phyloP scores from a whole-genome alignment of 768 basidiomycete genomes.

The Cystoderma amianthinum region DNA sequence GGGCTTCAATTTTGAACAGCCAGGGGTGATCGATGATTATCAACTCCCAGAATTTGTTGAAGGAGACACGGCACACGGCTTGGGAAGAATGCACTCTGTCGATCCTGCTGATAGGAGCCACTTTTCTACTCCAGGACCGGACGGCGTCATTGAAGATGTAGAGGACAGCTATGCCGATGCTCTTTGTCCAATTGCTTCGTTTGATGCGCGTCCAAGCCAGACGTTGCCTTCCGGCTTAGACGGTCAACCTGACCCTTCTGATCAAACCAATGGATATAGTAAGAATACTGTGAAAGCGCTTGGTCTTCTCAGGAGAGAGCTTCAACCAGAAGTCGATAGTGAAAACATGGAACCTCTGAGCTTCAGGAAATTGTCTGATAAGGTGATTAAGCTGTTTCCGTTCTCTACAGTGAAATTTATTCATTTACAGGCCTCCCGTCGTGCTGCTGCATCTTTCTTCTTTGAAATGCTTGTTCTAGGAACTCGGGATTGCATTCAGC shows the following conservation, averaged over 20 bases:
- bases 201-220: constrained; percentile 62
- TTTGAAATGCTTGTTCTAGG: constrained; percentile 94
- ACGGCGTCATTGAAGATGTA: constrained; percentile 41
- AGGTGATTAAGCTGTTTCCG: constrained; percentile 47
- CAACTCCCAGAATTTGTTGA: constrained; percentile 55
- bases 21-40: constrained; percentile 56
- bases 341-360: constrained; percentile 50
- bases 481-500: constrained; percentile 84
- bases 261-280: constrained; percentile 64
- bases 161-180: constrained; percentile 65
- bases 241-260: constrained; percentile 26
- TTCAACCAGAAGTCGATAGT: constrained; percentile 45
- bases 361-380: constrained; percentile 74
- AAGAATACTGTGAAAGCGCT: constrained; percentile 87
- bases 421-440: constrained; percentile 64
- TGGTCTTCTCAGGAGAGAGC: constrained; percentile 63
- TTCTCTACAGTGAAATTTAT: background rate
- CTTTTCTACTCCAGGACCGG: constrained; percentile 59
- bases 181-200: constrained; percentile 73
- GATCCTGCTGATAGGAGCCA: constrained; percentile 53
- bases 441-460: constrained; percentile 94
- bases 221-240: constrained; percentile 33
- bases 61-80: constrained; percentile 25
- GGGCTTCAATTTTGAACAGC: constrained; percentile 58
- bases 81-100: constrained; percentile 36